Evolutionary conservation across 345 rosid species (phyloP), one percentile per base, ranked within the genome.

Genomic region (Corymbia maculata): DNA sequence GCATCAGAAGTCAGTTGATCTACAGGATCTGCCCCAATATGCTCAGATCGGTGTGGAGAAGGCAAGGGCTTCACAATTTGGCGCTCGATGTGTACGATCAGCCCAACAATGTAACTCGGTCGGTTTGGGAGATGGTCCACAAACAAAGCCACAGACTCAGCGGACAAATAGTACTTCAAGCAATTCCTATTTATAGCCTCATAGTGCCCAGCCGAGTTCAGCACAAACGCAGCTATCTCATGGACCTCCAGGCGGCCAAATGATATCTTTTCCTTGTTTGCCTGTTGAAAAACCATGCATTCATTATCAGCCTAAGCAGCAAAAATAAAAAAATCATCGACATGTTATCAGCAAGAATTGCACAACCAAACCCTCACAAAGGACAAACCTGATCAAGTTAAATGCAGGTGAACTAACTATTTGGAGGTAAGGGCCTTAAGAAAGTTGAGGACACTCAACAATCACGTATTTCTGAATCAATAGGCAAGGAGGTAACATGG

Each of bases 61-160:
- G 90, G 91, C 68, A 85, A 88, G 51, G 92, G 91, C 93, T 94
- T 98, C 89, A 91, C 99, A 12, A 87, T 87, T 91, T 95, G 99
- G 50, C 95, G 96, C 90, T 96, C 99, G 9, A 98, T 94, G 89
- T 97, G 99, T 90, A 98, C 98, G 85, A 98, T 94, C 92, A 91
- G 96, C 79, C 99, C 99, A 87, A 98, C 96, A 10, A 98, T 95
- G 92, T 94, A 96, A 86, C 91, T 88, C 21, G 99, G 99, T 55
- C 91, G 96, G 93, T 88, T 92, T n/a, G 97, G 98, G 86, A 95
- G 96, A 89, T 93, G 96, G 80, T 98, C 98, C 4, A 95, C 95
- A 89, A 98, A 98, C 92, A 98, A 91, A 88, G 98, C 97, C 92
- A 96, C 98, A 0, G 99, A 98, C 92, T 96, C 99, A 79, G 98